Base-by-base conservation (phyloP, 129 eudicot species). In the Flaveria linearis region DNA sequence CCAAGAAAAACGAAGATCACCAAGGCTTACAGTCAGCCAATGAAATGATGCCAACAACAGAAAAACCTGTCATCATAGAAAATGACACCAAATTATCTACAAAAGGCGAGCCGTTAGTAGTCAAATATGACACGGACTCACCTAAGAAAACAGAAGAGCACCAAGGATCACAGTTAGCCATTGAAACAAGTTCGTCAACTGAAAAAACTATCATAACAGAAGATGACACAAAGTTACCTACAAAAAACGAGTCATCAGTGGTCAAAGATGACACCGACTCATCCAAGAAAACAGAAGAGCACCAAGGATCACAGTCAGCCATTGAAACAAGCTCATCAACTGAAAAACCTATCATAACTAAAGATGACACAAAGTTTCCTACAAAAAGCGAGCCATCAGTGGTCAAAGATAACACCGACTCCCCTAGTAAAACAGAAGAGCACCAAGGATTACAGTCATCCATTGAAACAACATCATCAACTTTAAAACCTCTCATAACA, bases 281-380 rank as follows among this genome's bases (percentile, higher is more conserved):
- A 52, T 74, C 82, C 51, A 45, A n/a, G 61, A 49, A 45, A 69
- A 80, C 67, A 36, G 73, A 78, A 47, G 83, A 72, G 26, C 57
- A 3, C 26, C 18, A 51, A 15, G 58, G 45, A 42, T 11, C 78
- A 49, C 72, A 23, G 25, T 52, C 66, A 15, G 51, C 67, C 7
- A 47, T 11, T 56, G 63, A 56, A 2, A 56, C 25, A 4, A 18
- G 36, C n/a, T 41, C 56, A 1, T 51, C 69, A 69, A 45, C 67
- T 30, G 67, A 71, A 84, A 75, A 68, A 41, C 57, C 69, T 14
- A 22, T 39, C 56, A 33, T 18, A 55, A 14, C 42, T 41, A 13
- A 55, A n/a, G 62, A 55, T 9, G 12, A 8, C 62, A 55, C 28
- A 23, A 55, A 22, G 64, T 57, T 10, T 22, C 64, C 64, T 11